Evolutionary conservation across 2,329 filamentous ascomycete genomes (phyloP).

Genomic region (Claviceps capensis): DNA sequence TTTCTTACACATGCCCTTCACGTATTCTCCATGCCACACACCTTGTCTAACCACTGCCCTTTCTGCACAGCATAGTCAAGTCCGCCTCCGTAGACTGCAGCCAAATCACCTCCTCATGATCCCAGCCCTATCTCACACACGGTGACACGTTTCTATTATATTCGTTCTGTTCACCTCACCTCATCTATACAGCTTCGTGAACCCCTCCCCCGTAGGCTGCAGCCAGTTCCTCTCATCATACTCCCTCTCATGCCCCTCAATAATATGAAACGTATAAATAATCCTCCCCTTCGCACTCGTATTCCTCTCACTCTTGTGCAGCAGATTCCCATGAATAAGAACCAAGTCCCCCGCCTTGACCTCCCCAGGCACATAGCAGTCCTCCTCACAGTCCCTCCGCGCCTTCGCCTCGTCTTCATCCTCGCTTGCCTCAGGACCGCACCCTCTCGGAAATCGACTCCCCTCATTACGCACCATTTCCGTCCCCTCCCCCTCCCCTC

Average conservation of each 20-base stretch:
- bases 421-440: slow-evolving; percentile 20
- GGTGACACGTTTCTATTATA: too few relatives aligned
- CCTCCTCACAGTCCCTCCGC: too few relatives aligned
- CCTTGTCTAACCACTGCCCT: too few relatives aligned
- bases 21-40: too few relatives aligned
- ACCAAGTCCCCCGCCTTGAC: slow-evolving; percentile 86
- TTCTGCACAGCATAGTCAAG: too few relatives aligned
- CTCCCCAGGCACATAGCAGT: slow-evolving; percentile 63
- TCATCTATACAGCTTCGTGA: slow-evolving; percentile 50
- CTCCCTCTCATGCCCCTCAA: slow-evolving; percentile 58
- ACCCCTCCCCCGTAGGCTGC: slow-evolving; percentile 68
- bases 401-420: slow-evolving; percentile 16
- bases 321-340: slow-evolving; percentile 84
- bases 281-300: slow-evolving; percentile 72
- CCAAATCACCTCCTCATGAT: too few relatives aligned
- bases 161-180: not conserved
- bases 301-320: slow-evolving; percentile 96
- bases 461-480: slow-evolving; percentile 61
- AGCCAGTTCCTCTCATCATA: slow-evolving; percentile 92
- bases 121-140: too few relatives aligned
- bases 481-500: slow-evolving; percentile 29
- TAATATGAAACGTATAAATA: slow-evolving; percentile 96
- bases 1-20: too few relatives aligned
- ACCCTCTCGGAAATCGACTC: slow-evolving; percentile 43
- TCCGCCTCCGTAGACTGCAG: too few relatives aligned